Base-by-base conservation (phyloP, 2,329 filamentous ascomycete genomes). In the Diaporthe helianthi region DNA sequence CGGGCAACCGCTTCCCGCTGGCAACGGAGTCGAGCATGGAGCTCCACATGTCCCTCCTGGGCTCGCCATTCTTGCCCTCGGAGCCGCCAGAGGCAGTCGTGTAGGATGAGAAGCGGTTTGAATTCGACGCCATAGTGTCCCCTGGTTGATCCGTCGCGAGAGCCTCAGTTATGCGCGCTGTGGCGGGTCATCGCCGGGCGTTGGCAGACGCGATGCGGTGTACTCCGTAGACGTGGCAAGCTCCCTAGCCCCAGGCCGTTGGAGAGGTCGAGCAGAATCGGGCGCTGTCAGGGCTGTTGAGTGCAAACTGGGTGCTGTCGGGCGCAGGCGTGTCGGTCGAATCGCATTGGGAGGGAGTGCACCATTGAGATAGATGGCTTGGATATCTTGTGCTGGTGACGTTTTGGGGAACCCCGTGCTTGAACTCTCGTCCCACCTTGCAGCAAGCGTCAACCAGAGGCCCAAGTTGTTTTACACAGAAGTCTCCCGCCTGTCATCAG, bases 1-100 rank as follows among this genome's bases (percentile, higher is more conserved):
- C 93, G 7, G 94, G 93, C 76, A 98, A 83, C 74, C 92, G 88
- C 84, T 96, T 97, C 74, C 93, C 93, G 80, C 92, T 97, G 75
- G 94, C 93, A 74, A 96, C 94, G 65, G 89, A 91, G 80, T 97
- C 93, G 74, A 98, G 86, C 92, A 98, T 93, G 53, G 93, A 94
- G 71, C 92, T 94, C 95, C 95, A 98, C 80, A 98, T 90, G 78
- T 97, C 93, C 81, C 93, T 93, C 83, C 93, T 94, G 73, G 91
- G 90, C 75, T 92, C 90, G 80, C 84, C 87, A 82, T 88, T 86
- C 73, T 85, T 86, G 75, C 82, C 82, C 60, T 88, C 87, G 69
- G 84, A 83, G 71, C 85, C 85, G 70, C 75, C 79, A 47, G 70
- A 71, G 73, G 81, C 86, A 74, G 81, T 82, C 71, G 86, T 90